Conservation (phyloP, 2,329 filamentous ascomycete species). For the Aspergillus sp. region DNA sequence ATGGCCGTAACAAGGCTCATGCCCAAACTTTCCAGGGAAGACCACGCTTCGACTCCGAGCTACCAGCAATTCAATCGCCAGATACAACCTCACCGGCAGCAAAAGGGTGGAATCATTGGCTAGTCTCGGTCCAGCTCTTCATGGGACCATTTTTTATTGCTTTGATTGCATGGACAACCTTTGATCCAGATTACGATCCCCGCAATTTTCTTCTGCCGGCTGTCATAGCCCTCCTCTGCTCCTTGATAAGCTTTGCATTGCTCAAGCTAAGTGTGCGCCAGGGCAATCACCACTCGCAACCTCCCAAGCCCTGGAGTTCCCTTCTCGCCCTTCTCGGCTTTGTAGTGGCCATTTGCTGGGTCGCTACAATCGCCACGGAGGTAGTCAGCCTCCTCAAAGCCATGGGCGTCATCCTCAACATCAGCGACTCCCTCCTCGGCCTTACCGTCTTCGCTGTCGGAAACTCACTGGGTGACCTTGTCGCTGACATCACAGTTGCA, state of each 20-base stretch:
- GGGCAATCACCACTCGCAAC: conserved; percentile 40
- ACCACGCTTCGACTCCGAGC: conserved; percentile 32
- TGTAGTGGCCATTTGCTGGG: conserved; percentile 87
- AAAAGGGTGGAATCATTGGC: conserved; percentile 80
- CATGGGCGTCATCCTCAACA: conserved; percentile 80
- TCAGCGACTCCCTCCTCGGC: conserved; percentile 89
- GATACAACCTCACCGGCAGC: conserved; percentile 16
- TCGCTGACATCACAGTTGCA: conserved; percentile 90
- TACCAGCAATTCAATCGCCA: conserved; percentile 22
- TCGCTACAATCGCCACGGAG: conserved; percentile 88
- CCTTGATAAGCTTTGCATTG: conserved; percentile 56
- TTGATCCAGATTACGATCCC: conserved; percentile 49
- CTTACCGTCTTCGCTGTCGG: conserved; percentile 94
- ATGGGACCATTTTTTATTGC: conserved; percentile 78
- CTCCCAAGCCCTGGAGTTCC: conserved; percentile 64
- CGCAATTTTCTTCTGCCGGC: conserved; percentile 49
- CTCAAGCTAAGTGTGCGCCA: conserved; percentile 58
- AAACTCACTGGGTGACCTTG: conserved; percentile 87
- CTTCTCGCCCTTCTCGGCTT: conserved; percentile 85
- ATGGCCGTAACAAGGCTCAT: conserved; percentile 12
- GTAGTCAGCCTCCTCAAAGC: conserved; percentile 93
- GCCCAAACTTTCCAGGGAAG: conserved; percentile 9
- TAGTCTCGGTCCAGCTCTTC: conserved; percentile 76
- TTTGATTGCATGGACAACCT: conserved; percentile 55
- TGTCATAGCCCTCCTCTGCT: conserved; percentile 59